Evolutionary conservation across 169 alveolate genomes (phyloP).

Genomic region (Ichthyophthirius multifiliis): DNA sequence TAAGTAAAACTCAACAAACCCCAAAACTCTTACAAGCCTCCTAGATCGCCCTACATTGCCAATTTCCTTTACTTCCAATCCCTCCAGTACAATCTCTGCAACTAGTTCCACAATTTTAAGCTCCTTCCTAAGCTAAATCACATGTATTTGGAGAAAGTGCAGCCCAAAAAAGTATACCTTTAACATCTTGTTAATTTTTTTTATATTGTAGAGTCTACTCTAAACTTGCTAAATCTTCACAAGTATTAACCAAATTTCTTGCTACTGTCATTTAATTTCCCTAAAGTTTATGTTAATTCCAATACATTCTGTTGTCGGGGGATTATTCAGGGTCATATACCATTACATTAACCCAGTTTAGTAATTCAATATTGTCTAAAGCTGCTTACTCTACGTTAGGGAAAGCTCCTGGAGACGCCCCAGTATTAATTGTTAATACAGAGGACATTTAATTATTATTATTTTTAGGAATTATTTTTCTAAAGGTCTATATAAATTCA

Average conservation of each 20-base stretch:
- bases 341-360: slow-evolving; percentile 5
- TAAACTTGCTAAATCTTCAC: not conserved
- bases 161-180: slow-evolving; percentile 14
- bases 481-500: not conserved
- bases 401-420: slow-evolving; percentile 5
- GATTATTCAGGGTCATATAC: slow-evolving; percentile 1
- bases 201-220: not conserved
- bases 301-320: not conserved
- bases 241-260: slow-evolving; percentile 1
- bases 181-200: not conserved
- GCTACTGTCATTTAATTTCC: not conserved
- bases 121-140: not conserved
- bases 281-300: not conserved
- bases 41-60: not conserved
- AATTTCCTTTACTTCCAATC: not conserved
- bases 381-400: not conserved
- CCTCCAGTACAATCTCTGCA: slow-evolving; percentile 2
- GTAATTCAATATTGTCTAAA: not conserved
- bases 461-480: not conserved
- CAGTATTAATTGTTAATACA: not conserved
- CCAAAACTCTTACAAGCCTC: not conserved
- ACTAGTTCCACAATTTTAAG: not conserved
- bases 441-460: not conserved
- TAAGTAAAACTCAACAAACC: no score
- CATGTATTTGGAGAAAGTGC: not conserved